Evolutionary conservation across 371 early-diverging fungal genomes (phyloP).

Genomic region (Apophysomyces ossiformis): DNA sequence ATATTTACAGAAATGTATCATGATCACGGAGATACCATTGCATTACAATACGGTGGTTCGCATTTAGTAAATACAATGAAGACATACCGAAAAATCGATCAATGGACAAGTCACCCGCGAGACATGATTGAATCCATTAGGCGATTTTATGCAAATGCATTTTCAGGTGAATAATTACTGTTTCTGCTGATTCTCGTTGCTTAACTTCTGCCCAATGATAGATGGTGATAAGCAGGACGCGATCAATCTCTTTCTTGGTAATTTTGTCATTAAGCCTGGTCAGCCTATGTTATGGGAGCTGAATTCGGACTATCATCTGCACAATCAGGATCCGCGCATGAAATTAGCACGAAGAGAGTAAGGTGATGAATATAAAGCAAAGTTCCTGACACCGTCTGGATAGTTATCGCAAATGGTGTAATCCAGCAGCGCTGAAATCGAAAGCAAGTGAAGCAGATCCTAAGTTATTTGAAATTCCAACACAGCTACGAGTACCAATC

Average conservation of each 20-base stretch:
- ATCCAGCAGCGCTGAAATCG: constrained; percentile 45
- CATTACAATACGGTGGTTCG: constrained; percentile 99
- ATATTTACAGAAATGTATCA: constrained; percentile 97
- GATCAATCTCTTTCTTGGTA: constrained; percentile 93
- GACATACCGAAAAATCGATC: constrained; percentile 92
- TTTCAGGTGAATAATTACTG: constrained; percentile 65
- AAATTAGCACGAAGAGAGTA: constrained; percentile 55
- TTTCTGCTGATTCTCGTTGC: neutral
- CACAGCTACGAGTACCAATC: constrained; percentile 31
- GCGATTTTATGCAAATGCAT: constrained; percentile 93
- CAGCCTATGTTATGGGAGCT: constrained; percentile 84
- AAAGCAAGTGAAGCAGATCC: constrained; percentile 33
- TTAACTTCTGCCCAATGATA: constrained; percentile 17
- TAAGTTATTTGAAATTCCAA: constrained; percentile 30
- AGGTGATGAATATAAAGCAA: neutral
- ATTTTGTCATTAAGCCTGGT: constrained; percentile 62
- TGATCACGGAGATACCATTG: constrained; percentile 98
- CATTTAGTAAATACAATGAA: constrained; percentile 98
- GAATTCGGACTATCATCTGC: constrained; percentile 80
- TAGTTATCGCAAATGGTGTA: constrained; percentile 71
- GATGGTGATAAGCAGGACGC: constrained; percentile 97
- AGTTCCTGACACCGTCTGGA: neutral
- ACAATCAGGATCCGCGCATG: constrained; percentile 67
- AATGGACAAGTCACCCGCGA: constrained; percentile 93
- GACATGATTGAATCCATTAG: constrained; percentile 95